Conservation (phyloP, 2,329 filamentous ascomycete species). For the Pseudogymnoascus sp. region DNA sequence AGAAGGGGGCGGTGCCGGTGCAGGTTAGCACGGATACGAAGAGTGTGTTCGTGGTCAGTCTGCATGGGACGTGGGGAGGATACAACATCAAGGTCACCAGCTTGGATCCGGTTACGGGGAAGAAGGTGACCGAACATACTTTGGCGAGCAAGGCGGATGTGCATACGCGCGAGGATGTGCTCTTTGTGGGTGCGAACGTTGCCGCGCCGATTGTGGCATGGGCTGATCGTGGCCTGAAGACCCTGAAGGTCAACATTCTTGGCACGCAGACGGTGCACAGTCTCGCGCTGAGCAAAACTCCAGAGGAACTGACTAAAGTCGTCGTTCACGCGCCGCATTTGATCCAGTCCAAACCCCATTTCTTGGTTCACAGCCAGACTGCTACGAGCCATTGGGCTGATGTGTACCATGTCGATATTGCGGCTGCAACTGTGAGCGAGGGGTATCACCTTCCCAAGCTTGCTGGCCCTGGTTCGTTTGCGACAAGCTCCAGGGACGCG, state of each 20-base stretch:
- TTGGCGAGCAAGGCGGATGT: conserved; percentile 71
- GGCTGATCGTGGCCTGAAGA: conserved; percentile 55
- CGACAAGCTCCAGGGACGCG: conserved; percentile 65
- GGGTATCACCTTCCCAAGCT: conserved; percentile 72
- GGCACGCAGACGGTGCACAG: conserved; percentile 50
- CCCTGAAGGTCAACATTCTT: conserved; percentile 64
- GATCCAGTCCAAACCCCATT: conserved; percentile 66
- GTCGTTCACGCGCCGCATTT: conserved; percentile 66
- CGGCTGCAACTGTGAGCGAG: conserved; percentile 60
- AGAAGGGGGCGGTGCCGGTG: conserved; percentile 61
- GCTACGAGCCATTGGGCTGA: conserved; percentile 67
- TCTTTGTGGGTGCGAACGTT: conserved; percentile 69
- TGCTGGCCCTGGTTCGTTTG: conserved; percentile 64
- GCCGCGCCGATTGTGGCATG: conserved; percentile 68
- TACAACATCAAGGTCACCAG: conserved; percentile 70
- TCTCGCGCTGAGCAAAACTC: conserved; percentile 41
- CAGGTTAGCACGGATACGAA: conserved; percentile 63
- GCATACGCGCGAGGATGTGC: conserved; percentile 52
- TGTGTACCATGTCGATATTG: conserved; percentile 74
- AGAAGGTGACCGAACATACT: conserved; percentile 60
- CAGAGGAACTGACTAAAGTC: conserved; percentile 46
- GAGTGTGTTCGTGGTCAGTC: conserved; percentile 67
- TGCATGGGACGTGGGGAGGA: conserved; percentile 61
- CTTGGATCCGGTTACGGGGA: conserved; percentile 66
- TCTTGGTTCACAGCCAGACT: conserved; percentile 75